phyloP scores from a whole-genome alignment of 176 grass and related monocot genomes.

The Tillandsia leiboldiana region DNA sequence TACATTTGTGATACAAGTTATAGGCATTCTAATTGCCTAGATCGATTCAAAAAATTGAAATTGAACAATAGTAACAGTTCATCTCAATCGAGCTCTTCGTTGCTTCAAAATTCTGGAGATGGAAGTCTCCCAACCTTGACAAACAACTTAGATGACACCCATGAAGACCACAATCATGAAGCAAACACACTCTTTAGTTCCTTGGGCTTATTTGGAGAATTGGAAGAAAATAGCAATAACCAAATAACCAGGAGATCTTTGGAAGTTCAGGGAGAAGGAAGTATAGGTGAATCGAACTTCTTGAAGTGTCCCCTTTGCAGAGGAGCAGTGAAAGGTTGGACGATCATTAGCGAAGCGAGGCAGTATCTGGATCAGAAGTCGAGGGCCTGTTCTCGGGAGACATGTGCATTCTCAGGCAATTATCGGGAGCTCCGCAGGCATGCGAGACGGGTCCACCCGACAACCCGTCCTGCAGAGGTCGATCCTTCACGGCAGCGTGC shows the following conservation, averaged over 20 bases:
- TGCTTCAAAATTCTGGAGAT: slow-evolving; percentile 43
- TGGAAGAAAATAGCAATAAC: slow-evolving; percentile 19
- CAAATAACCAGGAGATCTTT: slow-evolving; percentile 38
- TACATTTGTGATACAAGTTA: slow-evolving; percentile 98
- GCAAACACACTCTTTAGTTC: slow-evolving; percentile 6
- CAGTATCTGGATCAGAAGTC: slow-evolving; percentile 62
- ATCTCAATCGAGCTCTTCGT: slow-evolving; percentile 55
- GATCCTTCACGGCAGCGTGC: slow-evolving; percentile 61
- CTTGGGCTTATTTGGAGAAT: slow-evolving; percentile 1
- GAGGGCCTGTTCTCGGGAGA: slow-evolving; percentile 61
- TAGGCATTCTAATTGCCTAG: slow-evolving; percentile 95
- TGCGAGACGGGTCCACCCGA: slow-evolving; percentile 54
- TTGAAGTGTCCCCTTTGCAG: slow-evolving; percentile 87
- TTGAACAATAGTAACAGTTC: slow-evolving; percentile 46
- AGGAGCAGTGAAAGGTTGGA: slow-evolving; percentile 68
- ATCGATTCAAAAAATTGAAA: slow-evolving; percentile 85
- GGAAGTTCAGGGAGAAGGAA: slow-evolving; percentile 24
- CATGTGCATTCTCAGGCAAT: slow-evolving; percentile 64
- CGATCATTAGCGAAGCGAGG: slow-evolving; percentile 68
- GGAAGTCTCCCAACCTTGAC: slow-evolving; percentile 25
- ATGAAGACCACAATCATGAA: slow-evolving; percentile 6
- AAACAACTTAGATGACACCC: slow-evolving; percentile 29
- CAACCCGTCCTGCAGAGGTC: slow-evolving; percentile 47
- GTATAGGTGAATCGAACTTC: slow-evolving; percentile 24
- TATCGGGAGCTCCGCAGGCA: slow-evolving; percentile 76